Evolutionary conservation across 2,329 filamentous ascomycete species (phyloP).

Genomic region (Penicillium sp.): DNA sequence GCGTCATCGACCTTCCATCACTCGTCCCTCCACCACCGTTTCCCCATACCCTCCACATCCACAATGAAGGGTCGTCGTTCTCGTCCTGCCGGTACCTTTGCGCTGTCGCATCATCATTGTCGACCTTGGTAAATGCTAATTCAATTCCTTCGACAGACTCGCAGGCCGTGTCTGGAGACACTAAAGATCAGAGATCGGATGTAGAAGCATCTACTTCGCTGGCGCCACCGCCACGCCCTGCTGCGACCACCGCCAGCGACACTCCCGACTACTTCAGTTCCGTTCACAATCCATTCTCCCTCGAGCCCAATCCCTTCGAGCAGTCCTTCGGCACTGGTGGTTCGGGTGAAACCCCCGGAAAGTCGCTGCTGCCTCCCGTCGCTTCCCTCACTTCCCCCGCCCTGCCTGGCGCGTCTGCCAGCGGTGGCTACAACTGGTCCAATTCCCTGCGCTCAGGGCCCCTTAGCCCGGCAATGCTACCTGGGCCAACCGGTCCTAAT

Average conservation of each 20-base stretch:
- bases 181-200: slow-evolving; percentile 45
- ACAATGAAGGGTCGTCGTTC: slow-evolving; percentile 25
- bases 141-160: slow-evolving; percentile 27
- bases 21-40: background rate
- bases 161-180: slow-evolving; percentile 34
- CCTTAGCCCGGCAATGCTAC: slow-evolving; percentile 95
- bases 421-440: slow-evolving; percentile 73
- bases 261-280: slow-evolving; percentile 71
- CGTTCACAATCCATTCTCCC: slow-evolving; percentile 56
- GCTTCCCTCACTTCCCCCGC: slow-evolving; percentile 89
- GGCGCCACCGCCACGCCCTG: slow-evolving; percentile 67
- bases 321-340: slow-evolving; percentile 74
- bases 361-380: slow-evolving; percentile 80
- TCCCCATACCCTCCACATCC: slow-evolving; percentile 16
- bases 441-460: slow-evolving; percentile 89
- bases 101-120: slow-evolving; percentile 15
- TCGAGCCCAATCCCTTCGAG: slow-evolving; percentile 94
- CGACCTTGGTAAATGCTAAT: slow-evolving; percentile 26
- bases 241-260: slow-evolving; percentile 54
- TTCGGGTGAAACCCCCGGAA: slow-evolving; percentile 76
- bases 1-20: slow-evolving; percentile 36
- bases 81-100: slow-evolving; percentile 25
- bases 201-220: slow-evolving; percentile 65
- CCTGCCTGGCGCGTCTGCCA: slow-evolving; percentile 72
- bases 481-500: slow-evolving; percentile 69